Base-by-base conservation (phyloP, 345 rosid species). In the Eucalyptus erythrocorys region DNA sequence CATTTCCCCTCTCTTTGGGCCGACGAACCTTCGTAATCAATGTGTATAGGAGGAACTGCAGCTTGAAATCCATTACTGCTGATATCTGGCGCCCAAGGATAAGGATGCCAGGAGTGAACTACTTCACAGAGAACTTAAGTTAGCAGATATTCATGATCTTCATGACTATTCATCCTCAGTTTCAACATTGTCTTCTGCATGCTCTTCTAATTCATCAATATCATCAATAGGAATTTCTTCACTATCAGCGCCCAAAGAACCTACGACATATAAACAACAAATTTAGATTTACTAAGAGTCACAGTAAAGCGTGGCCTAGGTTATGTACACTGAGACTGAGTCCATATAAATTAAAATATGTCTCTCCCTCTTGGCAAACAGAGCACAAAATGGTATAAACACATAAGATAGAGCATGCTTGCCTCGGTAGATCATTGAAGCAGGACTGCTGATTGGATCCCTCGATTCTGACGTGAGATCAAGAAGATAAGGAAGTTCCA, bases 401-500 rank as follows among this genome's bases (percentile, higher is more conserved):
- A 47, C 55, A 32, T 17, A 30, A 48, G 17, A 32, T n/a, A n/a
- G 80, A n/a, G 61, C 84, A 48, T 51, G 57, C 27, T 85, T 92
- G 95, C 99, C 97, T 87, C 61, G 90, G 27, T 90, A 91, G 94
- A 89, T 88, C 21, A 55, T 86, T 21, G 92, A 87, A 85, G 93
- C 90, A 87, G 90, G 89, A 90, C 76, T 87, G 47, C 55, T 48
- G 47, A 59, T 87, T 91, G 85, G 85, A 90, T 90, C 92, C 85
- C 91, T 92, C 61, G 95, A 92, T 85, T 92, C 92, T 47, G 92
- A 89, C 87, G 90, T 88, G 87, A 90, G 84, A 91, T 96, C 97
- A 89, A 97, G 98, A 55, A 97, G 94, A 93, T 96, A 94, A 32
- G 99, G 95, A 81, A 97, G 97, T 87, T 93, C 99, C 88, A 98